Evolutionary conservation across 2,329 filamentous ascomycete species (phyloP).

Genomic region (Penicillium corylophilum): DNA sequence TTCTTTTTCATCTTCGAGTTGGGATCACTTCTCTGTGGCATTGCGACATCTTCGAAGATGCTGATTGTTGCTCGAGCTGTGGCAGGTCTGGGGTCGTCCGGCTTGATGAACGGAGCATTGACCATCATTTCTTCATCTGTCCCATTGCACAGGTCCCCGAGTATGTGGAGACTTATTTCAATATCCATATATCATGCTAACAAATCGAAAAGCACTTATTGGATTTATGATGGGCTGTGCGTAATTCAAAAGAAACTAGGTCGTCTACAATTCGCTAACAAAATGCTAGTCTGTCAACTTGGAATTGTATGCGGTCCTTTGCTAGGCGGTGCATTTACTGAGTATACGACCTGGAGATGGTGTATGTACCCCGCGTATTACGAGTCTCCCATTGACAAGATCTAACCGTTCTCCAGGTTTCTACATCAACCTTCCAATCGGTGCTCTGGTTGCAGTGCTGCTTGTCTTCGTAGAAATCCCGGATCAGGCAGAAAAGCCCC

Average conservation of each 20-base stretch:
- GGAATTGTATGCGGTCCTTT: conserved; percentile 14
- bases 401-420: conserved; percentile 26
- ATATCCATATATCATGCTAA: background rate
- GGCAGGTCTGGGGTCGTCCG: conserved; percentile 28
- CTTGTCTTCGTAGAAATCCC: conserved; percentile 26
- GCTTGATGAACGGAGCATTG: conserved; percentile 27
- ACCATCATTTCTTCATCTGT: conserved; percentile 26
- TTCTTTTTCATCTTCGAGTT: conserved; percentile 32
- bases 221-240: conserved; percentile 21
- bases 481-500: conserved; percentile 14
- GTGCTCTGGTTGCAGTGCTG: conserved; percentile 32
- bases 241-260: background rate
- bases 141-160: conserved; percentile 26
- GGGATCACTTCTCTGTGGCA: conserved; percentile 28
- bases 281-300: conserved; percentile 11
- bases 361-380: conserved; percentile 10
- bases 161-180: conserved; percentile 6
- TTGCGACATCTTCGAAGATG: conserved; percentile 30
- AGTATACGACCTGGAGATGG: conserved; percentile 22
- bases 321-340: conserved; percentile 19
- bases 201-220: conserved; percentile 6
- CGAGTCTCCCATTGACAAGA: background rate
- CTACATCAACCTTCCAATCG: conserved; percentile 44
- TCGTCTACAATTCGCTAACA: background rate
- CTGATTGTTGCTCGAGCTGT: conserved; percentile 31